Evolutionary conservation across 805 yeast genomes (phyloP), one percentile per base, ranked within the genome.

Genomic region (Wilhelminamyces savonicus): DNA sequence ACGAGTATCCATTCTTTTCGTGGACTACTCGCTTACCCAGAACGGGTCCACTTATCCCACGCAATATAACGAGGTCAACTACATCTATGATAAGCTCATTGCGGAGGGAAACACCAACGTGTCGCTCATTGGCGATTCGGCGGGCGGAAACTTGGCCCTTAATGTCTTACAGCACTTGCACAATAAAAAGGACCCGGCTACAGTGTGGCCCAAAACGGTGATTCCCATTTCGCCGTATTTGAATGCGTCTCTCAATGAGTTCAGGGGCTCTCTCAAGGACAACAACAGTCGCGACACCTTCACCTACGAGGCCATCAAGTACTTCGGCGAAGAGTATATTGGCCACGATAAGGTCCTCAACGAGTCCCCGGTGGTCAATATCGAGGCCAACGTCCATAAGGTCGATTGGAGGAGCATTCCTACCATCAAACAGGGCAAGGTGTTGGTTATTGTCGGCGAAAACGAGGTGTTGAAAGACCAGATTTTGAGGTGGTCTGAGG

Each of bases 61-160:
- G 13, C 40, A 37, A 18, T 7, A 14, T 20, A 27, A 30, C 21
- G 35, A 37, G 17, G 27, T 26, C 5, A 21, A 12, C 17, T 14
- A 18, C 12, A 23, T 37, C 13, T 31, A 34, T 26, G 34, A 31
- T 16, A 25, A 26, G 22, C 23, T 37, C 26, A 34, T 34, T 8
- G 26, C 15, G 3, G 40, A 37, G 4, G 37, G 40, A 2, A 12
- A 33, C 22, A 28, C 31, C 3, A 34, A 34, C 21, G 30, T 37
- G 17, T 16, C 19, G 4, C 20, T 36, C 2, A 14, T 33, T 13
- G 40, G 40, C 7, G 40, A 37, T 20, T 34, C 36, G 13, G 40
- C 40, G 19, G 40, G 40, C 13, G 40, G 37, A 12, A 34, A 37
- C 30, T 22, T 37, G 19, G 23, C 23, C 5, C 16, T 34, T 21